Evolutionary conservation across 2,329 filamentous ascomycete species (phyloP), one percentile per base, ranked within the genome.

Genomic region (Fusarium compactum): DNA sequence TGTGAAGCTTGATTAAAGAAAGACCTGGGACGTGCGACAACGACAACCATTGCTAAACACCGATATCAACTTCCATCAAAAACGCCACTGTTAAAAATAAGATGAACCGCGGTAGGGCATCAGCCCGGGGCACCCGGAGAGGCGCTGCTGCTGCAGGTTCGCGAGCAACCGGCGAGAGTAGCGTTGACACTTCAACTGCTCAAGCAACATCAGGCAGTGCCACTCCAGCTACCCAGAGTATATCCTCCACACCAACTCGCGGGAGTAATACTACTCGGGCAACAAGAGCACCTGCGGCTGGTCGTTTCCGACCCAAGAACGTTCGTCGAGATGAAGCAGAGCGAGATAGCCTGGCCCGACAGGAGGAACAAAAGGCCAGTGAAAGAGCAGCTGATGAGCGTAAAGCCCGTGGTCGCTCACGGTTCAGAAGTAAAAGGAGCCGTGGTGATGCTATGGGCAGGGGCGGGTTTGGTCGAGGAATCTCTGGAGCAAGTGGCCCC

Each of bases 301-400:
- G 79, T 41, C 80, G 85, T 40, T 85, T 86, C 55, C 81, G 81
- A 54, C 85, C 85, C 30, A 85, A 82, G 69, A 84, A 82, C 62
- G 74, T 85, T 50, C 81, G 85, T 56, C 79, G 85, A 81, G 84
- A 86, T 76, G 84, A 85, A 58, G 81, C 82, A 9, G 84, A 86
- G 54, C 79, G 85, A 73, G 83, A 85, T 56, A 81, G 71, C 53
- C 76, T 86, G 12, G 85, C 85, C 47, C 78, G 81, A 15, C 79
- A 82, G 57, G 82, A 84, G 64, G 79, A 82, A 57, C 78, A 82
- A 61, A 84, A 84, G 66, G 80, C 82, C 4, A 79, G 68, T 34
- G 80, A 82, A 51, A 78, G 80, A 50, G 80, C 79, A 7, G 81
- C 81, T 7, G 81, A 81, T 25, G 81, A 82, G 74, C 77, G 78